Conservation (phyloP, 306 rosid genomes). For the Vigna reflexopilosa region DNA sequence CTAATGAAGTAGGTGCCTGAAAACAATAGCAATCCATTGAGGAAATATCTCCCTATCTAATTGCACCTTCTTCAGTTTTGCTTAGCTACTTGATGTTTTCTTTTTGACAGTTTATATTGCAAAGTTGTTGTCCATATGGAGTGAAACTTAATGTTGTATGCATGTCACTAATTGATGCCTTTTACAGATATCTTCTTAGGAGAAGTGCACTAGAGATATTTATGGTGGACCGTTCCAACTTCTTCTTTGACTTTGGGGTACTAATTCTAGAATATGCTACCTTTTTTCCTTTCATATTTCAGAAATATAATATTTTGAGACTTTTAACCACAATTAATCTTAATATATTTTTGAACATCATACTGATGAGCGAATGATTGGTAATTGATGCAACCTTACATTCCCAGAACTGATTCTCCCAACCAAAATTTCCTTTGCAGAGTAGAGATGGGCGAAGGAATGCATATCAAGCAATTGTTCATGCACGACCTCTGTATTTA, state of each 20-base stretch:
- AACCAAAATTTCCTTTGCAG: conserved; percentile 53
- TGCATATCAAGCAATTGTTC: conserved; percentile 95
- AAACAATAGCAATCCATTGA: background rate
- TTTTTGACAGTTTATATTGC: conserved; percentile 19
- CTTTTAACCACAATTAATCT: conserved; percentile 1
- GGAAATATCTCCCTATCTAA: background rate
- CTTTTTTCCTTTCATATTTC: conserved; percentile 8
- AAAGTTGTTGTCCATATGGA: background rate
- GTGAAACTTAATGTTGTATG: background rate
- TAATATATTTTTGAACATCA: conserved; percentile 35
- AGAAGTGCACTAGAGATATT: conserved; percentile 97
- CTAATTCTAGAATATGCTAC: conserved; percentile 36
- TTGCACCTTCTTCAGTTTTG: background rate
- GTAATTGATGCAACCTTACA: conserved; percentile 25
- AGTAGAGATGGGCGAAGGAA: conserved; percentile 85
- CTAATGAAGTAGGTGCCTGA: background rate
- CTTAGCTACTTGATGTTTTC: conserved; percentile 13
- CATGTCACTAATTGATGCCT: conserved; percentile 38
- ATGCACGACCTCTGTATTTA: conserved; percentile 84
- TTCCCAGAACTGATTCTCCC: conserved; percentile 22
- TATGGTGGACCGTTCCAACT: conserved; percentile 92
- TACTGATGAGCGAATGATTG: conserved; percentile 10
- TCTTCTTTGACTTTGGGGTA: conserved; percentile 99
- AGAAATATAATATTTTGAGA: conserved; percentile 22
- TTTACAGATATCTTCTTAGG: conserved; percentile 86